Evolutionary conservation across 306 rosid species (phyloP), one percentile per base, ranked within the genome.

Genomic region (Castanopsis chinensis): DNA sequence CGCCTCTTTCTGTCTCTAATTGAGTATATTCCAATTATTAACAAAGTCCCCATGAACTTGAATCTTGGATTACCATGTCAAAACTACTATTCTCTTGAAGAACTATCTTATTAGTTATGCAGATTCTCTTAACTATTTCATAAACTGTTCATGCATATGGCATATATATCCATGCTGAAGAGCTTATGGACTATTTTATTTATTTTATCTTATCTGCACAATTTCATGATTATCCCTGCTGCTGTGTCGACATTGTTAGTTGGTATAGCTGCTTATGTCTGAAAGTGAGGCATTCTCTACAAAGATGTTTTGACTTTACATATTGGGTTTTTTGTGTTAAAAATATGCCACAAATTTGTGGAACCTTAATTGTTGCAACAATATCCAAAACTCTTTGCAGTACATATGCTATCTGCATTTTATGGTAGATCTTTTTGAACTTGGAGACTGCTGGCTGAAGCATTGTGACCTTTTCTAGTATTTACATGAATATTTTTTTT

Each of bases 381-480:
- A 28, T 63, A 30, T 30, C 70, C 21, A 64, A 64, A 30, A 28
- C 70, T 19, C 32, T 6, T 64, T 64, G 19, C 4, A 30, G 17
- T 64, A 9, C 4, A 20, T 59, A 1, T 59, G 33, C 3, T 59
- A 3, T 9, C 27, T 57, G 63, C 63, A 7, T 57, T 57, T 59
- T 4, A 23, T 15, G 13, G 32, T 11, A 23, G 10, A n/a, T 13
- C 65, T 11, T 8, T 59, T 59, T 3, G 65, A 23, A 11, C 32
- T 59, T 59, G 65, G 74, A 69, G 65, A 79, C 64, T 65, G 30
- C 41, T 63, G 57, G 65, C 63, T 86, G 35, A 71, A 75, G 78
- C 55, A 78, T 64, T 73, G 37, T 69, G 52, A 23, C 56, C 76
- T 72, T 41, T 41, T 57, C 56, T 27, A 52, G 15, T 35, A n/a